phyloP scores from a whole-genome alignment of 176 grass and related monocot genomes.

The Typha latifolia region DNA sequence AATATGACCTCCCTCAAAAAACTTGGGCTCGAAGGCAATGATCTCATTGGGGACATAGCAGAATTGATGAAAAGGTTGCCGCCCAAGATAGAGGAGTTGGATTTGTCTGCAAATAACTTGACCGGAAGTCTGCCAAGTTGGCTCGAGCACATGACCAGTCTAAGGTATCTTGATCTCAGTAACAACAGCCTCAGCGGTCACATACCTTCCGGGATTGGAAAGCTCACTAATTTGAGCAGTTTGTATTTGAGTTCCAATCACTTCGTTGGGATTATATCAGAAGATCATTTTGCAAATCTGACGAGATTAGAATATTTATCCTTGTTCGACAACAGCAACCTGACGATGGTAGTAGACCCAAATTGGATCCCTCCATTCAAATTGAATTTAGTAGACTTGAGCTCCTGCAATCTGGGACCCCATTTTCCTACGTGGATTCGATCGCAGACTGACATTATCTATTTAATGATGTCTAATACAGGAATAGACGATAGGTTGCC shows the following conservation, averaged over 20 bases:
- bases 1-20: background rate
- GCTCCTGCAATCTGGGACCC: background rate
- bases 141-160: background rate
- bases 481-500: slow-evolving; percentile 17
- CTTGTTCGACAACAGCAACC: background rate
- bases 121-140: background rate
- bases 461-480: slow-evolving; percentile 26
- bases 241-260: slow-evolving; percentile 8
- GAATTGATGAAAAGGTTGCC: slow-evolving; percentile 10
- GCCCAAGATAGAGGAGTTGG: background rate
- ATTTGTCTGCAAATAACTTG: background rate
- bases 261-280: background rate
- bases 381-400: background rate
- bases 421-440: slow-evolving; percentile 24
- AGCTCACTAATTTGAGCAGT: background rate
- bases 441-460: background rate
- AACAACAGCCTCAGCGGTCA: background rate
- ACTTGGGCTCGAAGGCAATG: accelerated
- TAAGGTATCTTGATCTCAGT: slow-evolving; percentile 16
- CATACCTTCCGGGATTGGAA: slow-evolving; percentile 12
- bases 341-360: background rate
- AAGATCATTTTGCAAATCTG: slow-evolving; percentile 14
- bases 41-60: slow-evolving; percentile 7
- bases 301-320: accelerated
- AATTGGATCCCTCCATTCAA: slow-evolving; percentile 27